These are phyloP conservation scores for Venustampulla echinocandica DNA, from an alignment of 495 filamentous ascomycete species.

Conservation along the genomic window DNA sequence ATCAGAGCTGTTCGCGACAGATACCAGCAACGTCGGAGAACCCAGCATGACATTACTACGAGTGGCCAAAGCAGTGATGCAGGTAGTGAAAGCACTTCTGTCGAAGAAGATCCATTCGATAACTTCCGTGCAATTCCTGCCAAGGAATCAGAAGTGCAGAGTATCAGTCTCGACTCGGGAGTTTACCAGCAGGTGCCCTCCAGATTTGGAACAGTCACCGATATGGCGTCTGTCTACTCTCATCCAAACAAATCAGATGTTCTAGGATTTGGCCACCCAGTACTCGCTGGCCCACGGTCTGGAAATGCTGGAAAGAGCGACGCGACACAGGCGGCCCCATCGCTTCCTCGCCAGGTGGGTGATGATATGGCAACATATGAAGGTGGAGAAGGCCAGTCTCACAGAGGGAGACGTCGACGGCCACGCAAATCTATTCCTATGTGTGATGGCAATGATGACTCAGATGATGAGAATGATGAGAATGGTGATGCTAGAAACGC, in stretches of 20 bases:
- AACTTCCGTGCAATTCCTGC: background rate
- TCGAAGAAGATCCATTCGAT: constrained; percentile 4
- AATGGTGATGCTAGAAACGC: too few species aligned
- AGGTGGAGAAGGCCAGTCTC: background rate
- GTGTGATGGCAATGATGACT: too few species aligned
- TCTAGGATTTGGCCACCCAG: constrained; percentile 1
- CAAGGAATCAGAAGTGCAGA: background rate
- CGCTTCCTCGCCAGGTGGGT: background rate
- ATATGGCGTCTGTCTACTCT: constrained; percentile 6
- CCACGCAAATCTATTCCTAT: too few species aligned
- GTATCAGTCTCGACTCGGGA: background rate
- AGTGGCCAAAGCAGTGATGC: background rate
- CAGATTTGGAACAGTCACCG: background rate
- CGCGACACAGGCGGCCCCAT: background rate
- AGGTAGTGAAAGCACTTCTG: background rate
- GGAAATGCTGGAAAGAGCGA: background rate
- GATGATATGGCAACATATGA: background rate
- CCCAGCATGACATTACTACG: background rate
- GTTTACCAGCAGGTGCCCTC: constrained; percentile 10
- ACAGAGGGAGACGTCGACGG: background rate
- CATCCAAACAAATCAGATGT: constrained; percentile 9
- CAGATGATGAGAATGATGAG: too few species aligned
- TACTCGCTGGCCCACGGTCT: constrained; percentile 4
- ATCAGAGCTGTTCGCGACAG: constrained; percentile 3
- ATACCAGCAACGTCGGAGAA: background rate